Conservation (phyloP, 495 filamentous ascomycete species). For the Hypoxylon perforatum region DNA sequence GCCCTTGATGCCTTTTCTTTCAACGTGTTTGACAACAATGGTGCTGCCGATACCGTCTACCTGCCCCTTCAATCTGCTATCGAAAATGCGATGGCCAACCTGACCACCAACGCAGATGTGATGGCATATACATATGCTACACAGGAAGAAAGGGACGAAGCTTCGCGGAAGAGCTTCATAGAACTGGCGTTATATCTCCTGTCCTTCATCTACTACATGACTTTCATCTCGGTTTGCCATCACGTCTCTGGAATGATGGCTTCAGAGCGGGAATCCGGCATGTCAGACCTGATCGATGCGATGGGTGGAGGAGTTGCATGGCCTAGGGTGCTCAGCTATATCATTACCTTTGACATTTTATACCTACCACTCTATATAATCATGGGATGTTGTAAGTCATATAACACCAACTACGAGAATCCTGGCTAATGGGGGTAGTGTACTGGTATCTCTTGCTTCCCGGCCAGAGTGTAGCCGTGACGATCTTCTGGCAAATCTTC, state of each 20-base stretch:
- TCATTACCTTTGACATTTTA: conserved; percentile 34
- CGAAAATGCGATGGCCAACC: conserved; percentile 70
- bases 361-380: conserved; percentile 41
- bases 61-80: conserved; percentile 75
- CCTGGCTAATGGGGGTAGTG: conserved; percentile 61
- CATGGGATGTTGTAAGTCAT: conserved; percentile 35
- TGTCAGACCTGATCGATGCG: conserved; percentile 75
- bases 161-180: conserved; percentile 68
- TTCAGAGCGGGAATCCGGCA: conserved; percentile 72
- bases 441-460: conserved; percentile 63
- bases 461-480: conserved; percentile 59
- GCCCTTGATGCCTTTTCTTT: conserved; percentile 54
- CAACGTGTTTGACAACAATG: conserved; percentile 62
- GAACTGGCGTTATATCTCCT: conserved; percentile 65
- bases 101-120: conserved; percentile 61
- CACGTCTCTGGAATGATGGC: conserved; percentile 73
- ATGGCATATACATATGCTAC: conserved; percentile 72
- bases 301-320: conserved; percentile 66
- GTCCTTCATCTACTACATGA: conserved; percentile 70
- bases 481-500: conserved; percentile 66
- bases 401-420: conserved; percentile 48
- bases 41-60: conserved; percentile 71
- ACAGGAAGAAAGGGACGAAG: conserved; percentile 64
- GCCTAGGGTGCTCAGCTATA: conserved; percentile 53
- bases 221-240: conserved; percentile 69